These are phyloP conservation scores for Strigomonas culicis DNA, from an alignment of 208 protist species.

Conservation along the genomic window DNA sequence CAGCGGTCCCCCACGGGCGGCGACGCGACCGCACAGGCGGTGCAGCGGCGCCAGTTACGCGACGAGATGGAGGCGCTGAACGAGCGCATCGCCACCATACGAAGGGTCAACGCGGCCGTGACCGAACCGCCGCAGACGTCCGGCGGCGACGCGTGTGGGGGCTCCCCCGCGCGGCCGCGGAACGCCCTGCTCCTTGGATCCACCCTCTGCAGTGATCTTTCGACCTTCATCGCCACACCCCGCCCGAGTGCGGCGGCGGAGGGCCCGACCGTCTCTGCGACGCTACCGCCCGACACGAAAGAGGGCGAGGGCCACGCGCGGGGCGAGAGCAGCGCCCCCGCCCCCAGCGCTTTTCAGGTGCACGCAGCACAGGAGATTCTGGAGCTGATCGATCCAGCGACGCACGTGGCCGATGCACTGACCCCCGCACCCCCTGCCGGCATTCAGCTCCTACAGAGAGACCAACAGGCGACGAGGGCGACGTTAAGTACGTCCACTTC, in stretches of 20 bases:
- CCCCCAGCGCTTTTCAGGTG: not conserved
- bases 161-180: not conserved
- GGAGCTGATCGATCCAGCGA: not conserved
- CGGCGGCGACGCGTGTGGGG: no score
- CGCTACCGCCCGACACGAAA: not conserved
- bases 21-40: not conserved
- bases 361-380: not conserved
- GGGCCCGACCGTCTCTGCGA: not conserved
- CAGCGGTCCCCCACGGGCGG: no score
- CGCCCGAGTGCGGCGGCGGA: not conserved
- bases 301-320: not conserved
- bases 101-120: not conserved
- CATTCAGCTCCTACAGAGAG: not conserved
- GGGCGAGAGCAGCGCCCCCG: no score
- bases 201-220: not conserved
- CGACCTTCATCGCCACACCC: constrained; percentile 7
- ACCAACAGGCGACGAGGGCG: not conserved
- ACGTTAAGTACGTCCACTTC: not conserved
- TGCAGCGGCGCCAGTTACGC: not conserved
- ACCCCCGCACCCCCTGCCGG: no score
- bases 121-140: no score
- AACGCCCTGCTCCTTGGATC: not conserved
- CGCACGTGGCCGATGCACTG: no score
- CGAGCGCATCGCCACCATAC: not conserved
- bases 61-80: not conserved